Percentiles rank a stretch among this genome's conserved stretches.
These are phyloP conservation scores for Xylaria sp. DNA, from an alignment of 2,329 filamentous ascomycete species.

Conservation along the genomic window DNA sequence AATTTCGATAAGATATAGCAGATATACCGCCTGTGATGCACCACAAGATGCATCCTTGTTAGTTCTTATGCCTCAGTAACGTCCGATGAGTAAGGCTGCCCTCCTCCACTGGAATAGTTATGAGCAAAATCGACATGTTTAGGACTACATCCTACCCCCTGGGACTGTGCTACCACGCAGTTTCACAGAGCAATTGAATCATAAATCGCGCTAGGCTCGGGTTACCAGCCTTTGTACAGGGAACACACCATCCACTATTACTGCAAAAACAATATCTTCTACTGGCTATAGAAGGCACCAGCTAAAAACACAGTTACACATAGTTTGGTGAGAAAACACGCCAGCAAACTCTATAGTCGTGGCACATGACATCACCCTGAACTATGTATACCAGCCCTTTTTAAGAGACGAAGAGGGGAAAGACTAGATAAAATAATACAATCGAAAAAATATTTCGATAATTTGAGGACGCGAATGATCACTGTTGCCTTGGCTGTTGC, in stretches of 20 bases:
- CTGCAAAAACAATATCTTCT: slow-evolving; percentile 6
- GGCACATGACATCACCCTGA: neutral
- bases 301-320: neutral
- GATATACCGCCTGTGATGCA: neutral
- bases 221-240: slow-evolving; percentile 23
- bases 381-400: neutral
- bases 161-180: slow-evolving; percentile 6
- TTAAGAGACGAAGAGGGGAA: neutral
- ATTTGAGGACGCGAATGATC: neutral
- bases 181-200: slow-evolving; percentile 26
- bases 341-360: neutral
- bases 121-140: neutral
- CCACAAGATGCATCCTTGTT: neutral
- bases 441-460: neutral
- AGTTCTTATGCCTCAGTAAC: neutral
- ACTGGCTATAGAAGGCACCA: neutral
- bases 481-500: neutral
- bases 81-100: neutral
- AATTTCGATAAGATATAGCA: neutral
- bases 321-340: neutral
- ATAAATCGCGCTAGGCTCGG: slow-evolving; percentile 30
- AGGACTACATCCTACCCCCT: neutral
- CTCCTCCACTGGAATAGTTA: no score
- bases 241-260: slow-evolving; percentile 16
- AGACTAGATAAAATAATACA: neutral